phyloP scores from a whole-genome alignment of 345 rosid species.

The Draba incana region DNA sequence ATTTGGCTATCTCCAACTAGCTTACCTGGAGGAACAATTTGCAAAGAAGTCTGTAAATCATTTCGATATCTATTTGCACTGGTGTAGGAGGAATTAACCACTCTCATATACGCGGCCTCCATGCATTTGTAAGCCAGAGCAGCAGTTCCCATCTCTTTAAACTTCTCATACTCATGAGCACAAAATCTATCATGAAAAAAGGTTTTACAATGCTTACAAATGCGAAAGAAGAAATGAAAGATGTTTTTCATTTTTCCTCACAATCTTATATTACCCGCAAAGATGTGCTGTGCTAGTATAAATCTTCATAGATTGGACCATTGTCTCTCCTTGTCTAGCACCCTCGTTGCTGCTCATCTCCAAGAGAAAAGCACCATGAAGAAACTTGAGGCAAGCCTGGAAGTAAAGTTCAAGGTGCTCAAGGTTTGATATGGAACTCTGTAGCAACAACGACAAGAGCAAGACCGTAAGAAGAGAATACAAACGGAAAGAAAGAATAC shows the following conservation, averaged over 20 bases:
- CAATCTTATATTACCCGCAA: slow-evolving; percentile 74
- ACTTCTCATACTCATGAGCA: slow-evolving; percentile 94
- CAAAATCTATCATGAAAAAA: slow-evolving; percentile 62
- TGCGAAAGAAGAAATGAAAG: slow-evolving; percentile 10
- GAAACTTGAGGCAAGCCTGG: slow-evolving; percentile 95
- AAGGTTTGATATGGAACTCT: slow-evolving; percentile 60
- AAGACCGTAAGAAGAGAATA: slow-evolving; percentile 27
- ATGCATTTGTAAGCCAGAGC: slow-evolving; percentile 97
- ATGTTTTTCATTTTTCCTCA: slow-evolving; percentile 26
- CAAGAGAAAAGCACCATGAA: slow-evolving; percentile 73
- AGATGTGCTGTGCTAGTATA: slow-evolving; percentile 90
- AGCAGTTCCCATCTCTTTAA: slow-evolving; percentile 89
- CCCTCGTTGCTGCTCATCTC: slow-evolving; percentile 71
- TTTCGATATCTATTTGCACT: slow-evolving; percentile 71
- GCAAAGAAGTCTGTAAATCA: slow-evolving; percentile 74
- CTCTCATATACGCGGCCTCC: slow-evolving; percentile 97
- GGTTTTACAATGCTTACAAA: slow-evolving; percentile 28
- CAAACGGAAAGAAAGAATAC: slow-evolving; percentile 18
- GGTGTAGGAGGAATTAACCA: slow-evolving; percentile 66
- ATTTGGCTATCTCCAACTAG: slow-evolving; percentile 18
- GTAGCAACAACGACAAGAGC: slow-evolving; percentile 45
- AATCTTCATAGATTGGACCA: slow-evolving; percentile 60
- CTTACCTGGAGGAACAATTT: slow-evolving; percentile 86
- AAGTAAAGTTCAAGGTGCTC: slow-evolving; percentile 86
- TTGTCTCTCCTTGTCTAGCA: slow-evolving; percentile 72